These are phyloP conservation scores for Phytophthora idaei DNA, from an alignment of 352 stramenopile species.

Conservation along the genomic window DNA sequence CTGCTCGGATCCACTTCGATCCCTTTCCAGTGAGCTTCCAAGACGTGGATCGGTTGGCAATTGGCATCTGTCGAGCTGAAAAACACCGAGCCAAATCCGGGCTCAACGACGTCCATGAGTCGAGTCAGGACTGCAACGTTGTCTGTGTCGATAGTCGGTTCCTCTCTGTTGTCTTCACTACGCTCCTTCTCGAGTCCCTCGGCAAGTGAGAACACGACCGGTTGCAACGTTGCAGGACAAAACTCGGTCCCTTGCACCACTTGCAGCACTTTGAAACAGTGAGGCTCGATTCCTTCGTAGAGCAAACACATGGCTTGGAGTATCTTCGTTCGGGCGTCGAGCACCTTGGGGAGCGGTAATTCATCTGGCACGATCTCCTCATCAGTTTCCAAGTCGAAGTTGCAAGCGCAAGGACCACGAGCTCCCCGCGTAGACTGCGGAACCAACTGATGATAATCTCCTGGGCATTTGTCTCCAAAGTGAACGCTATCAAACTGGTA, in stretches of 20 bases:
- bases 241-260: not conserved
- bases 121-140: not conserved
- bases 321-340: conserved; percentile 6
- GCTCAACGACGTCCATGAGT: not conserved
- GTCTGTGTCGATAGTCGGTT: not conserved
- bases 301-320: conserved; percentile 10
- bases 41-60: not conserved
- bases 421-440: not conserved
- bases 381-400: not conserved
- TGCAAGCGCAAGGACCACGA: conserved; percentile 11
- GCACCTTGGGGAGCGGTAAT: not conserved
- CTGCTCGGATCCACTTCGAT: not conserved
- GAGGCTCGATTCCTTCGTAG: conserved; percentile 3
- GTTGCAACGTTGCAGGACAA: conserved; percentile 10
- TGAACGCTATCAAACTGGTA: conserved; percentile 7
- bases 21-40: not conserved
- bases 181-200: not conserved
- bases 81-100: not conserved
- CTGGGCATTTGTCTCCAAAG: conserved; percentile 4
- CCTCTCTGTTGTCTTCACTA: not conserved
- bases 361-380: not conserved
- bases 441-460: conserved; percentile 10
- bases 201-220: conserved; percentile 10
- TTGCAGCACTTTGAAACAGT: conserved; percentile 11
- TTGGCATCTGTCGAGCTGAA: not conserved